A percentile compares a stretch with the other conserved stretches of the same genome.
Conservation (phyloP, 257 asterid species). For the Solanum arcanum region DNA sequence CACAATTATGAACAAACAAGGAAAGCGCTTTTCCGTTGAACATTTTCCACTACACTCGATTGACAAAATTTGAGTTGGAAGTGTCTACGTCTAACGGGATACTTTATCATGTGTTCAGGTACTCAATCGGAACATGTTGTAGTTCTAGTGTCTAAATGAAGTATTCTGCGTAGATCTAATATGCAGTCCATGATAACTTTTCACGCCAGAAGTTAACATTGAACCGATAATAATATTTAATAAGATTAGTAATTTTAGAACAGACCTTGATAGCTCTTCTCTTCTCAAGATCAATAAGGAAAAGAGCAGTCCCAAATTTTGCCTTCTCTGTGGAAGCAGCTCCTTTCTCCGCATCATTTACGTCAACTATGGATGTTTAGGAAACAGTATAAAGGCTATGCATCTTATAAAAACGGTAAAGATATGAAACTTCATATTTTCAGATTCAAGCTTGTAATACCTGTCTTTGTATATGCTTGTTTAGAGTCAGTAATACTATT, state of each 20-base stretch:
- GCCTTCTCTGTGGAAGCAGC: conserved; percentile 26
- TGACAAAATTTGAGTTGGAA: background rate
- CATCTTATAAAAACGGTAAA: background rate
- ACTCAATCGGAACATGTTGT: background rate
- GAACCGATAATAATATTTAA: background rate
- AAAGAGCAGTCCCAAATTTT: conserved; percentile 72
- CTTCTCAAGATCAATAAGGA: conserved; percentile 71
- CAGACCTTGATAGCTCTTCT: conserved; percentile 75
- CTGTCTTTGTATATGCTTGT: background rate
- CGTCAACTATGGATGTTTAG: background rate
- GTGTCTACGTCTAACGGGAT: background rate
- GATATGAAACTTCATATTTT: background rate
- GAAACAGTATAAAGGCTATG: background rate
- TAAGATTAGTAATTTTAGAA: background rate
- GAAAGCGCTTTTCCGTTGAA: background rate
- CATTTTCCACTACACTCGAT: background rate
- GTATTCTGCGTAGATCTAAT: background rate
- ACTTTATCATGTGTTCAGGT: background rate
- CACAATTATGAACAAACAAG: background rate
- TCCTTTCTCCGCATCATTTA: conserved; percentile 41
- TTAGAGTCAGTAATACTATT: background rate
- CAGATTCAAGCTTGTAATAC: background rate
- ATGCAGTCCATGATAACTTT: background rate
- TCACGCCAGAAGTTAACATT: background rate
- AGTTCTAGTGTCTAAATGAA: background rate